Base-by-base conservation (phyloP, 148 eudicot species). In the Dysphania ambrosioides region DNA sequence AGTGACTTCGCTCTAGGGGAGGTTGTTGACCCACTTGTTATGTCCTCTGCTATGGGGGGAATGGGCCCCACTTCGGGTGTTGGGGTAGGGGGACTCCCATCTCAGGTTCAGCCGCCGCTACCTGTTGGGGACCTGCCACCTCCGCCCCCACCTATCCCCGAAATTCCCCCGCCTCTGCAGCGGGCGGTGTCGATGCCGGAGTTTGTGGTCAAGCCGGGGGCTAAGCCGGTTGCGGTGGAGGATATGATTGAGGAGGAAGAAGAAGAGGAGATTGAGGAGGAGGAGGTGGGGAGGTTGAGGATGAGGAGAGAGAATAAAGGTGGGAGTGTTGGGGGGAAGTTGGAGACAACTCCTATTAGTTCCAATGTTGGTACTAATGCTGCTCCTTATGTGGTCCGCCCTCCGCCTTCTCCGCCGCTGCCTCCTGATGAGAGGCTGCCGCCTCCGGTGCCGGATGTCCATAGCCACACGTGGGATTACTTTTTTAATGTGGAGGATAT, bases 141-240 rank as follows among this genome's bases (percentile, higher is more conserved):
- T 1, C 83, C 86, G 2, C 84, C 87, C 0, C 84, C 87, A 1
- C 87, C 84, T 21, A 18, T 68, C 0, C 72, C 83, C 36, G 84
- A 79, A 53, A 62, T 79, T 63, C 66, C 79, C 0, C 53, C 78
- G 7, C 23, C 83, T 4, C 88, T 91, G 0, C 92, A 88, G 31
- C 87, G 97, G 7, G 97, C 97, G 5, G 82, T 73, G 44, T 82
- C 88, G 31, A 90, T 90, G 95, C 97, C 97, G 1, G 95, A 92
- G 36, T 81, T 87, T 9, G 69, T 72, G 3, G 79, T 74, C 23
- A 82, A 84, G 59, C 77, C 87, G 7, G 36, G 18, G 2, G 30
- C 40, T 16, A 78, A 76, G 0, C 65, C 15, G 18, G 72, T 59
- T 0, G 87, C 85, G 1, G n/a, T n/a, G n/a, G 93, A 90, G 71